These are phyloP conservation scores for Solanum pinnatisectum DNA, from an alignment of 257 asterid genomes.

Conservation along the genomic window DNA sequence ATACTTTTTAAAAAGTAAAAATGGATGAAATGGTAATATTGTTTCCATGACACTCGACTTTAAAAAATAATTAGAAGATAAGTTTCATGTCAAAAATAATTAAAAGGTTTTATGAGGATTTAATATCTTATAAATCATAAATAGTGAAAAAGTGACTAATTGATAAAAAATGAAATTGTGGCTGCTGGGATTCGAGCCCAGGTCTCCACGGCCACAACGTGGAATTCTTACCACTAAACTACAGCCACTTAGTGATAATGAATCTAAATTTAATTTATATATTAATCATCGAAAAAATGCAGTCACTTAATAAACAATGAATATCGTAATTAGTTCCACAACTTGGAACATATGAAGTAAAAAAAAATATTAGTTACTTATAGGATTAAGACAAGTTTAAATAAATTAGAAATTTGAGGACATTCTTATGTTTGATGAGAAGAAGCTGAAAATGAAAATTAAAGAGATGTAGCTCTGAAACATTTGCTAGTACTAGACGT, in stretches of 20 bases:
- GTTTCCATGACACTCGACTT: background rate
- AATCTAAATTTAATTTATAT: rapidly evolving
- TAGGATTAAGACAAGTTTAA: background rate
- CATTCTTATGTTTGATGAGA: background rate
- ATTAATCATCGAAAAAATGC: background rate
- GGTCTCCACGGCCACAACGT: constrained; percentile 99
- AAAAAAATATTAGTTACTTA: background rate
- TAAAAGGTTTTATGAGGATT: background rate
- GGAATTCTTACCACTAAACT: constrained; percentile 99
- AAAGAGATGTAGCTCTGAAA: background rate
- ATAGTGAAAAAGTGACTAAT: background rate
- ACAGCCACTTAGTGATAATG: constrained; percentile 33
- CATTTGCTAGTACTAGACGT: background rate
- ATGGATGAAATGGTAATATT: background rate
- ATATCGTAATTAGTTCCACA: background rate
- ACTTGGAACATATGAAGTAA: background rate
- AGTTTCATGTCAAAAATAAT: background rate
- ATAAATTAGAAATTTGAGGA: background rate
- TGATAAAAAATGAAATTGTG: constrained; percentile 20
- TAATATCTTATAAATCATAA: background rate
- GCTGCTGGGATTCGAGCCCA: constrained; percentile 99
- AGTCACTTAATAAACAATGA: background rate
- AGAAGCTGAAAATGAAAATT: background rate
- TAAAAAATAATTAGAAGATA: background rate
- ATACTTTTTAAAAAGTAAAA: background rate